Evolutionary conservation across 192 early-diverging fungal species (phyloP).

Genomic region (Coemansia sp.): DNA sequence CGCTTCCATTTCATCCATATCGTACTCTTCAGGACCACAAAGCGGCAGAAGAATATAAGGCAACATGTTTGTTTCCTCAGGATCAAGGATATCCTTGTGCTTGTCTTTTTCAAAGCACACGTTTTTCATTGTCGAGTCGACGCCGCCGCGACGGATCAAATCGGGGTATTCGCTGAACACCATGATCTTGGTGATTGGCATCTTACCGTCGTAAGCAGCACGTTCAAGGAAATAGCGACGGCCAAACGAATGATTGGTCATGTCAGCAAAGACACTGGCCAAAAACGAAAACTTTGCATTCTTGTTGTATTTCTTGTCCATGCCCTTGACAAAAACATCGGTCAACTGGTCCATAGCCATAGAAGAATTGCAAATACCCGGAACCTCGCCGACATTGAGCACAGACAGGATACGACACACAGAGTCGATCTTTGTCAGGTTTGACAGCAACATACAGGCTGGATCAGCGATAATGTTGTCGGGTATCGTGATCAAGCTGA

Average conservation of each 20-base stretch:
- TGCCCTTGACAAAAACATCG: constrained; percentile 86
- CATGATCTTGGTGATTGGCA: constrained; percentile 82
- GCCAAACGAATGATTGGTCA: constrained; percentile 70
- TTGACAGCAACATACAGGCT: constrained; percentile 83
- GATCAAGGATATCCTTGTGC: constrained; percentile 69
- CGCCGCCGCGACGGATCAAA: constrained; percentile 88
- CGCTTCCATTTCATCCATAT: constrained; percentile 88
- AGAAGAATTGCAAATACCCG: constrained; percentile 49
- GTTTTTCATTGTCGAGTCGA: constrained; percentile 86
- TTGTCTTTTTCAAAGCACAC: constrained; percentile 76
- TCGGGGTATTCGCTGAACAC: constrained; percentile 83
- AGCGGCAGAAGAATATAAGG: constrained; percentile 86
- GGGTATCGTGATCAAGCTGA: constrained; percentile 69
- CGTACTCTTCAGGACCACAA: constrained; percentile 90
- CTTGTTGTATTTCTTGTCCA: constrained; percentile 76
- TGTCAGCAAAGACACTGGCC: constrained; percentile 90
- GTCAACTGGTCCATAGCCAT: constrained; percentile 80
- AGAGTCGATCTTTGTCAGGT: constrained; percentile 75
- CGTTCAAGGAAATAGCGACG: constrained; percentile 71
- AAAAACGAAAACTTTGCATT: constrained; percentile 82
- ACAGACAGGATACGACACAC: constrained; percentile 62
- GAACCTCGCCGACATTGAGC: constrained; percentile 24
- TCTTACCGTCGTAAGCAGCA: constrained; percentile 63
- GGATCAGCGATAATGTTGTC: constrained; percentile 75
- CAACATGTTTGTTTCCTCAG: constrained; percentile 75